Percentiles rank a stretch among this genome's conserved stretches.
phyloP scores from a whole-genome alignment of 192 early-diverging fungal genomes.

The Chytriomyces sp. region DNA sequence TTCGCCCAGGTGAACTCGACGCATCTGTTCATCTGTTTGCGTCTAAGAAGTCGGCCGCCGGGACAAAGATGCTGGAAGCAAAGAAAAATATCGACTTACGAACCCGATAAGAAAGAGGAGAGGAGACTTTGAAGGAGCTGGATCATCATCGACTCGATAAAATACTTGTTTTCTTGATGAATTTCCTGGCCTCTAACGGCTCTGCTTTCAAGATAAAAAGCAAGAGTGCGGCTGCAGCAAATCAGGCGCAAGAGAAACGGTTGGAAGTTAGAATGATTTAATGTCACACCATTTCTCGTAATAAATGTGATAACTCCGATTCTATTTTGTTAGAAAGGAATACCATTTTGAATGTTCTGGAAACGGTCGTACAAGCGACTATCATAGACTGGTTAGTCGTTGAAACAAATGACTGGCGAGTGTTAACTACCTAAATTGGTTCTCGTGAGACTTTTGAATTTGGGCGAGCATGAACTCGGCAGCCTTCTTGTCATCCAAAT shows the following conservation, averaged over 20 bases:
- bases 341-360: slow-evolving; percentile 62
- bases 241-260: slow-evolving; percentile 34
- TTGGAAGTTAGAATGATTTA: slow-evolving; percentile 30
- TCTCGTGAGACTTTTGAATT: slow-evolving; percentile 90
- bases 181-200: neutral
- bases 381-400: neutral
- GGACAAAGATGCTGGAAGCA: slow-evolving; percentile 69
- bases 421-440: slow-evolving; percentile 70
- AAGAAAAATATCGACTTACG: slow-evolving; percentile 16
- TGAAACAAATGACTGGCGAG: neutral
- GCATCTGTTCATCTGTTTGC: slow-evolving; percentile 44
- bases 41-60: slow-evolving; percentile 76
- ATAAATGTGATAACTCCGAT: neutral
- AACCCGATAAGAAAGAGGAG: slow-evolving; percentile 49
- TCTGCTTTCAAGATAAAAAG: slow-evolving; percentile 41
- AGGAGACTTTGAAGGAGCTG: slow-evolving; percentile 54
- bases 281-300: neutral
- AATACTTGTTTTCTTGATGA: neutral
- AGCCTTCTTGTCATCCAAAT: slow-evolving; percentile 84
- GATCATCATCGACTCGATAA: neutral
- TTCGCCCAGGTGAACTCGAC: slow-evolving; percentile 79
- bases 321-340: slow-evolving; percentile 42
- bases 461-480: slow-evolving; percentile 93
- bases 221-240: slow-evolving; percentile 34
- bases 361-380: slow-evolving; percentile 58